Evolutionary conservation across 2,329 filamentous ascomycete genomes (phyloP), one percentile per base, ranked within the genome.

Genomic region (Trichoderma hamatum): DNA sequence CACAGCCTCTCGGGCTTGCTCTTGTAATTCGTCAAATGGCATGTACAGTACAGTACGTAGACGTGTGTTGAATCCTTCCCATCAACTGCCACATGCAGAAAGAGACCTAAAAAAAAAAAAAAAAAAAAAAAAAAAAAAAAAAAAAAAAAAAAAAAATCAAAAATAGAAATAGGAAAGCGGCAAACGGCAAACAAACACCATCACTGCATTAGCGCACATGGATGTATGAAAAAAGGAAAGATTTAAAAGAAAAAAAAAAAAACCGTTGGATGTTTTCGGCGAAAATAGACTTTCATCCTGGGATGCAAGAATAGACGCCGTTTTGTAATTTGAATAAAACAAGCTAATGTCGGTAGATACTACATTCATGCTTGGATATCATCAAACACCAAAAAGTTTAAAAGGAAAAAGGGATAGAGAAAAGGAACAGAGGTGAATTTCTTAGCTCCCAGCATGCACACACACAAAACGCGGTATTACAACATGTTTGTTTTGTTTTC

Each of bases 401-500:
- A 46, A 34, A 55, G 3, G 32, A 39, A 46, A 49, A 66, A 14
- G n/a, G 32, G 13, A 58, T 3, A 30, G 21, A 46, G 43, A 24
- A n/a, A 58, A 58, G 24, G 19, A 66, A 65, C 19, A 66, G 30
- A 36, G 13, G n/a, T 55, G 39, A 43, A 30, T 55, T 49, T 39
- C 51, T 30, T 28, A 28, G 46, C 32, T 28, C 16, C 49, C 61
- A 64, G 21, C 60, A 64, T 16, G 51, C n/a, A 61, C 26, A 46
- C 26, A 46, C 19, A 46, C 19, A 46, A 49, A 63, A 63, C 51
- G 49, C 61, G 61, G 51, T 39, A 54, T 64, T 64, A 64, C 61
- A 64, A 55, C 61, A 49, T 28, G 14, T 30, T 54, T 54, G 32
- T 46, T 65, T 56, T 39, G 32, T 46, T 46, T 24, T 66, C 19